Conservation (phyloP, 2,329 filamentous ascomycete species). For the Emmonsiellopsis sp. region DNA sequence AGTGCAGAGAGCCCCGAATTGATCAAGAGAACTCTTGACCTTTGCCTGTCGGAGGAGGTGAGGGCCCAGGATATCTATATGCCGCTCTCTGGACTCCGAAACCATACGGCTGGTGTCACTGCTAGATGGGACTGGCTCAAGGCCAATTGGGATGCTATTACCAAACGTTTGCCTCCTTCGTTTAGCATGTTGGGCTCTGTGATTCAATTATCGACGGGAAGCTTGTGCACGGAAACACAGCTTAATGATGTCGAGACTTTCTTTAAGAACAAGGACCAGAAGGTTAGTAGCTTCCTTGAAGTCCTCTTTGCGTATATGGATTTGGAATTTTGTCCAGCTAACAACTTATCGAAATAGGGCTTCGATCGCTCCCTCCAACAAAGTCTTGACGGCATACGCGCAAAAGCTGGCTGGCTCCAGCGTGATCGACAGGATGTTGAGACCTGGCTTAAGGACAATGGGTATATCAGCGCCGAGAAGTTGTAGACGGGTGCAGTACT, state of each 20-base stretch:
- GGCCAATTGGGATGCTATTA: slow-evolving; percentile 77
- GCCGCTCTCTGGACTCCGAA: slow-evolving; percentile 68
- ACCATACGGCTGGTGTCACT: slow-evolving; percentile 67
- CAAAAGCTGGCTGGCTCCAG: slow-evolving; percentile 73
- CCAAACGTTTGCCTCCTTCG: slow-evolving; percentile 73
- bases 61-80: slow-evolving; percentile 94
- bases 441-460: slow-evolving; percentile 58
- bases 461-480: slow-evolving; percentile 42
- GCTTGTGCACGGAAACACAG: slow-evolving; percentile 71
- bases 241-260: slow-evolving; percentile 68
- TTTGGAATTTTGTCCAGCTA: slow-evolving; percentile 7
- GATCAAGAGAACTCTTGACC: slow-evolving; percentile 68
- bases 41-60: slow-evolving; percentile 70
- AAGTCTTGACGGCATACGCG: slow-evolving; percentile 72
- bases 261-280: slow-evolving; percentile 74
- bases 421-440: slow-evolving; percentile 72
- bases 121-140: slow-evolving; percentile 78
- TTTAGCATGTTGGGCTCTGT: slow-evolving; percentile 78
- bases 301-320: not conserved
- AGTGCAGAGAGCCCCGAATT: slow-evolving; percentile 68
- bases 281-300: slow-evolving; percentile 40
- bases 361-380: slow-evolving; percentile 87
- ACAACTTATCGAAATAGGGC: slow-evolving; percentile 34
- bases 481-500: slow-evolving; percentile 7
- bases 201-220: slow-evolving; percentile 70